These are phyloP conservation scores for Ophiosphaerella herpotricha DNA, from an alignment of 2,329 filamentous ascomycete species.

Conservation along the genomic window DNA sequence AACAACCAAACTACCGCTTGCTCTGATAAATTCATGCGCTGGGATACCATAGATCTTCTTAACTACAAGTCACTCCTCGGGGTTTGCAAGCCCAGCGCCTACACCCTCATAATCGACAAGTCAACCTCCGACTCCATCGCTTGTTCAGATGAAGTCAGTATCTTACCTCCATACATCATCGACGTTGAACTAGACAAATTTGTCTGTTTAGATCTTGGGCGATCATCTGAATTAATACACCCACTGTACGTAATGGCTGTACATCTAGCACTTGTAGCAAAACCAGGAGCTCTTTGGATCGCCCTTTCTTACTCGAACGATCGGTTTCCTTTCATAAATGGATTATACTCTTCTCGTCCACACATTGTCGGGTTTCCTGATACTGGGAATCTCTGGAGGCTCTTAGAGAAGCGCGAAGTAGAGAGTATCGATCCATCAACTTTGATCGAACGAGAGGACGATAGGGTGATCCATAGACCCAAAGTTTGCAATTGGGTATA, in stretches of 20 bases:
- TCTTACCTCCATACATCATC: constrained; percentile 39
- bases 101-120: constrained; percentile 46
- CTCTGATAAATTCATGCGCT: constrained; percentile 31
- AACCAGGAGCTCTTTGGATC: constrained; percentile 46
- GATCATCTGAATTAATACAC: constrained; percentile 31
- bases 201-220: constrained; percentile 1
- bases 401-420: constrained; percentile 41
- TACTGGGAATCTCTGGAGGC: constrained; percentile 44
- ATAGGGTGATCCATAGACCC: constrained; percentile 38
- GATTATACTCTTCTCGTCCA: constrained; percentile 7
- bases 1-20: background rate
- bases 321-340: constrained; percentile 44
- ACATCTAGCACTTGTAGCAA: constrained; percentile 46
- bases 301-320: constrained; percentile 47
- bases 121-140: constrained; percentile 46
- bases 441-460: too few relatives aligned
- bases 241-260: constrained; percentile 47
- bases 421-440: constrained; percentile 15
- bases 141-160: constrained; percentile 39
- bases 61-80: constrained; percentile 37
- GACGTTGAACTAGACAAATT: constrained; percentile 7
- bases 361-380: constrained; percentile 43
- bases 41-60: constrained; percentile 43
- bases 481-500: constrained; percentile 48
- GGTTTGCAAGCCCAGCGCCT: constrained; percentile 25